Evolutionary conservation across 257 asterid genomes (phyloP), one percentile per base, ranked within the genome.

Genomic region (Jacaranda mimosifolia): DNA sequence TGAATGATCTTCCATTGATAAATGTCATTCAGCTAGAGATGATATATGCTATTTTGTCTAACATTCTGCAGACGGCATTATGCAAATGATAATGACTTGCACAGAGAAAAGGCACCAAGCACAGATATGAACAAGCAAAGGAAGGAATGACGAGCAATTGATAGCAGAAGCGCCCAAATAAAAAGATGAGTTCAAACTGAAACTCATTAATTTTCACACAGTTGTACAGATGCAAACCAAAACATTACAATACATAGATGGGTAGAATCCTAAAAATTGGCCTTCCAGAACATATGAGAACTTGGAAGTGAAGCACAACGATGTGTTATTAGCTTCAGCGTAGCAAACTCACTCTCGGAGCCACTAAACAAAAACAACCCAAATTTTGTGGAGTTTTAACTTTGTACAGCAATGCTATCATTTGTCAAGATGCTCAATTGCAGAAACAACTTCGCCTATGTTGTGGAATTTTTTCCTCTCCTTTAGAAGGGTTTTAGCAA

Each of bases 391-490:
- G 43, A 63, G 56, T 6, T 39, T 39, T 19, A 58, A 58, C 66
- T 56, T 48, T 51, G 21, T 56, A 55, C 11, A 17, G 68, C 68
- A 14, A 69, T 15, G 64, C 74, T 46, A 70, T 72, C 46, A 71
- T 55, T 73, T 63, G 74, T 83, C 82, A 17, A 66, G 63, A 70
- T 81, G 88, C 87, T 87, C 75, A 56, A 95, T 85, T 39, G 90
- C 89, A 53, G 94, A 85, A 73, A 93, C 86, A 75, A 93, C 97
- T 81, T 90, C 97, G 45, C 72, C 53, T 62, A 95, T 93, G 82
- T 63, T 79, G 66, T 84, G 80, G 84, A 88, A 86, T 62, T 81
- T 83, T 55, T 75, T 87, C 72, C 98, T 84, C 56, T 89, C 97
- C 85, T 90, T 90, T 36, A 93, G 80, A 59, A 95, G 89, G 82